Conservation (phyloP, 139 green algal genomes). For the Tetraselmis chui region DNA sequence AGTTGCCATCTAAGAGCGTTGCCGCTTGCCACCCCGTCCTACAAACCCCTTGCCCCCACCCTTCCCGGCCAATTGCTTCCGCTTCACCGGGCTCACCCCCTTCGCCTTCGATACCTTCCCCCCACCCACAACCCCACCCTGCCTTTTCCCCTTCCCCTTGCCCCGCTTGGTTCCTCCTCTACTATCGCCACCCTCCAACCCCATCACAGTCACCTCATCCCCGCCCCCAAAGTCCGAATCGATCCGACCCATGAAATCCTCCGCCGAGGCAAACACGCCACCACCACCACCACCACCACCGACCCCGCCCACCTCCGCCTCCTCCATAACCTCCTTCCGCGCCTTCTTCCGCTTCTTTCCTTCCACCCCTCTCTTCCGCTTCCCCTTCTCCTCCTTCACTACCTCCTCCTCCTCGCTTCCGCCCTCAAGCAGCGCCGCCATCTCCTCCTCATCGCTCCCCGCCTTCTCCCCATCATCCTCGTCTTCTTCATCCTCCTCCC, state of each 20-base stretch:
- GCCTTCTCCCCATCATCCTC: not conserved
- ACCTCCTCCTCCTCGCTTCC: slow-evolving; percentile 4
- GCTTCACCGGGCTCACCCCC: too few relatives aligned
- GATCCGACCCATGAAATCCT: slow-evolving; percentile 35
- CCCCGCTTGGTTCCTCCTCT: too few relatives aligned
- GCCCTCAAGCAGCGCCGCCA: not conserved
- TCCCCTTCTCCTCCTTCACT: slow-evolving; percentile 1
- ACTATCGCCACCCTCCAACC: not conserved
- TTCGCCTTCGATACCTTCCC: too few relatives aligned
- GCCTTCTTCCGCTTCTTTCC: not conserved
- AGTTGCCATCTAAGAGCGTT: too few relatives aligned
- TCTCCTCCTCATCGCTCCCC: not conserved
- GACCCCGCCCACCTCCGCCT: not conserved
- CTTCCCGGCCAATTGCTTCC: too few relatives aligned
- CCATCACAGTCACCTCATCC: not conserved
- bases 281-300: slow-evolving; percentile 10
- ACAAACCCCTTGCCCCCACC: too few relatives aligned
- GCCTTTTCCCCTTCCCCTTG: too few relatives aligned
- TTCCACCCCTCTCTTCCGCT: not conserved
- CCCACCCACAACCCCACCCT: too few relatives aligned
- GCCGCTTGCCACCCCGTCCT: too few relatives aligned
- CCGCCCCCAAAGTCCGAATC: not conserved
- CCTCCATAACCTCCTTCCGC: not conserved
- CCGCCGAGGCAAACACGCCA: slow-evolving; percentile 48
- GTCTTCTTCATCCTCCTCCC: not conserved